Conservation (phyloP, 208 protist species). For the Crithidia brevicula region DNA sequence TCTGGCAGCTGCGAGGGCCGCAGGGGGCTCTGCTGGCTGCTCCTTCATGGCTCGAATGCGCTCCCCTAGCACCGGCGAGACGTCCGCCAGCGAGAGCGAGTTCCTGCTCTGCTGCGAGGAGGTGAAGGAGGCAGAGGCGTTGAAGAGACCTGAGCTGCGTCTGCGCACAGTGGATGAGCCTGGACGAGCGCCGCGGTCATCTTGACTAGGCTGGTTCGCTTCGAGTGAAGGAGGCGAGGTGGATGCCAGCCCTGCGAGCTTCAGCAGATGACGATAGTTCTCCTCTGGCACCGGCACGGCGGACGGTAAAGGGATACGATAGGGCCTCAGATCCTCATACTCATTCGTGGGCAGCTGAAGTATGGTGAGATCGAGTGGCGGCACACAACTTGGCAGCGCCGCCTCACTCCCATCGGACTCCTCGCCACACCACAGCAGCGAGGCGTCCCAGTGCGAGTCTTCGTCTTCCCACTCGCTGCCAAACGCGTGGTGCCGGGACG, state of each 20-base stretch:
- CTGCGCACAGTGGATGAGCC: too few relatives aligned
- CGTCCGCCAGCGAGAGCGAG: not conserved
- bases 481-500: not conserved
- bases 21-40: not conserved
- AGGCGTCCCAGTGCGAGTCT: constrained; percentile 16
- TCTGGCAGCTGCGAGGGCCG: not conserved
- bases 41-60: constrained; percentile 14
- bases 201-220: too few relatives aligned
- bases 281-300: constrained; percentile 23
- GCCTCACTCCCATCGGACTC: not conserved
- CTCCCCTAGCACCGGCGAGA: constrained; percentile 10
- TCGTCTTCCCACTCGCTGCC: constrained; percentile 12
- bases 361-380: constrained; percentile 18
- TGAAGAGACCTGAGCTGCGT: not conserved
- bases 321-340: constrained; percentile 16
- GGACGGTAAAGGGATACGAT: constrained; percentile 28
- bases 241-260: constrained; percentile 1
- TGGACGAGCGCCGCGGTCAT: too few relatives aligned
- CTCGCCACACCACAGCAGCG: constrained; percentile 19
- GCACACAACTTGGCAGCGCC: constrained; percentile 4
- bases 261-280: not conserved
- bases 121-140: not conserved
- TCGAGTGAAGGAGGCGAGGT: not conserved
- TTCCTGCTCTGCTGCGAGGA: not conserved
- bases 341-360: constrained; percentile 19